Base-by-base conservation (phyloP, 306 rosid genomes). In the Cucurbita pepo region DNA sequence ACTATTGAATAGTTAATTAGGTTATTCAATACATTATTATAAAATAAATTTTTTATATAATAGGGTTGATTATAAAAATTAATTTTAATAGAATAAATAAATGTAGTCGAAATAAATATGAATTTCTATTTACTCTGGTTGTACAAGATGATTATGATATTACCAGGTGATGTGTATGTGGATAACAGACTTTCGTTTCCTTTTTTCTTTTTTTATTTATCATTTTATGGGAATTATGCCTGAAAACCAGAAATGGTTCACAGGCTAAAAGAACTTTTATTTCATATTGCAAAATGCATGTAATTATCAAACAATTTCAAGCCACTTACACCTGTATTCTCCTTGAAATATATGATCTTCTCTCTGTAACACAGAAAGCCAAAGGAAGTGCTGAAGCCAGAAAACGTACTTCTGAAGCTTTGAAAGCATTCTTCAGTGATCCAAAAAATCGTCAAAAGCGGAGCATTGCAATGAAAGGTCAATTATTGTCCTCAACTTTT, bases 381-480 rank as follows among this genome's bases (percentile, higher is more conserved):
- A 93, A 86, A 80, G 93, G 96, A 83, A 90, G 94, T 71, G 83
- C 67, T 76, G 90, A 87, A 65, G 97, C 98, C 30, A 86, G 97
- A 85, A 90, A 82, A 74, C 93, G 52, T 66, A 73, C 94, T 37
- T 93, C 98, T 72, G 88, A 88, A 75, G 66, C 88, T 53, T 83
- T 88, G 86, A 90, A 88, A 82, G 85, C 81, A 44, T 93, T 73
- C 90, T 93, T 93, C 74, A 87, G 96, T 76, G 87, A 93, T 80
- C 98, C 98, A 65, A 86, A 84, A 87, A 93, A 93, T 75, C 93
- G 96, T 40, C 83, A 54, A 79, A 90, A 79, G 81, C 85, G 98
- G 85, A 93, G 97, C 93, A 80, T 85, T 65, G 58, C 96, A 56
- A 93, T 93, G 98, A 85, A 87, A 79, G 97, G 98, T 90, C 47